Evolutionary conservation across 2,329 filamentous ascomycete genomes (phyloP), one percentile per base, ranked within the genome.

Genomic region (Ceratocystis colombiana): DNA sequence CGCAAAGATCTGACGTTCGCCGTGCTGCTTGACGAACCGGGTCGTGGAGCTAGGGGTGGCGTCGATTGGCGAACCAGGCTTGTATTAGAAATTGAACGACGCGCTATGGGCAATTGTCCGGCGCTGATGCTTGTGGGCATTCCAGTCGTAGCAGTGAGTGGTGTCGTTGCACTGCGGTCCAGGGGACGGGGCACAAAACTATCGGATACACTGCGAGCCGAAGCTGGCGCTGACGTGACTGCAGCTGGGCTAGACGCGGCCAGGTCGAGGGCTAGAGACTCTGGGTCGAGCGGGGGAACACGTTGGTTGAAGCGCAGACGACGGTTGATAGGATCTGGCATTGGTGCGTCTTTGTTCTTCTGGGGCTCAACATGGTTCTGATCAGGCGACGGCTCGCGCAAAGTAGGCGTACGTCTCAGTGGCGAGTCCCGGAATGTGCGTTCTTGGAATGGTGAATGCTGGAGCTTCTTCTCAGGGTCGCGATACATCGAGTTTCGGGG

Each of bases 11-110:
- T 46, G 69, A 76, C 76, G 73, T 76, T 72, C 80, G 78, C 75
- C 80, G 85, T 70, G 75, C 74, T 79, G 78, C 81, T 78, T 78
- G 81, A 80, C 66, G 86, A 89, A 70, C 87, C 82, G 74, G 88
- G 83, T 73, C 86, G 81, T 70, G 75, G 75, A 45, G 79, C 75
- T 69, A 80, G 79, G 73, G 84, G 82, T 2, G 82, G 82, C 61
- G 82, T 83, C 66, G 78, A 76, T 67, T 78, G 73, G 66, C 81
- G 77, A 64, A 79, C 76, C 68, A 83, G 75, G 73, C 81, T 79
- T 65, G 78, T 81, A 73, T 83, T 84, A 71, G 83, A 84, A 69
- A 76, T 72, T 55, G 79, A 77, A 61, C 80, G 78, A 57, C 78
- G 76, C 44, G 72, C 71, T 46, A 70, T 69, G 53, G 64, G 71